Evolutionary conservation across 768 basidiomycete species (phyloP).

Genomic region (Tylopilus balloui): DNA sequence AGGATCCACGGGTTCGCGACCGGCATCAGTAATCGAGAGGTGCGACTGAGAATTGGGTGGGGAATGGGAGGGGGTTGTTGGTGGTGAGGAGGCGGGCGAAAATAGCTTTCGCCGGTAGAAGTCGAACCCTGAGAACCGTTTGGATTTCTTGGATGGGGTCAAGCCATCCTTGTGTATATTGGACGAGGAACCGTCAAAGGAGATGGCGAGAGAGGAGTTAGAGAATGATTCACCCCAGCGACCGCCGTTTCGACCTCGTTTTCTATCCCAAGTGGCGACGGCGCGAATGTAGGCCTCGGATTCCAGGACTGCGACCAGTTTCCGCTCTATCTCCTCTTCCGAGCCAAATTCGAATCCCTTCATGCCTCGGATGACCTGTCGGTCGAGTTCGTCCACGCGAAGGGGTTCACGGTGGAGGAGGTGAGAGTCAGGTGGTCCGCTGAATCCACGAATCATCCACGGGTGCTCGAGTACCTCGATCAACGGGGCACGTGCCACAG

Average conservation of each 20-base stretch:
- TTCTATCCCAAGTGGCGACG: constrained; percentile 75
- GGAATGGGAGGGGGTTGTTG: constrained; percentile 52
- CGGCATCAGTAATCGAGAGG: constrained; percentile 45
- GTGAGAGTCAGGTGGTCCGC: constrained; percentile 75
- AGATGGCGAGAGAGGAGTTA: constrained; percentile 66
- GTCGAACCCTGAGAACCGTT: constrained; percentile 93
- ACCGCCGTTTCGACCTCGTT: constrained; percentile 44
- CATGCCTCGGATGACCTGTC: constrained; percentile 83
- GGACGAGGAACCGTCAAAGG: constrained; percentile 46
- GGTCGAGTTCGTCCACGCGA: constrained; percentile 83
- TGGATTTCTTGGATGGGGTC: constrained; percentile 56
- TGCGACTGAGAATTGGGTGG: constrained; percentile 58
- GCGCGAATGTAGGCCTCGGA: constrained; percentile 74
- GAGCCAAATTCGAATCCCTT: constrained; percentile 95
- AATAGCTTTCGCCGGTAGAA: constrained; percentile 91
- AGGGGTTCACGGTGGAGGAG: constrained; percentile 87
- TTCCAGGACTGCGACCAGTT: constrained; percentile 66
- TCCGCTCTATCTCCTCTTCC: constrained; percentile 78
- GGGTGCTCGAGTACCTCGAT: constrained; percentile 83
- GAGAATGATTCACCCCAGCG: constrained; percentile 55
- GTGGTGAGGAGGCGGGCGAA: constrained; percentile 46
- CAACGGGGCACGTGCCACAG: constrained; percentile 76
- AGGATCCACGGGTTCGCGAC: constrained; percentile 65
- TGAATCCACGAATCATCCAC: constrained; percentile 90
- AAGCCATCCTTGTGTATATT: constrained; percentile 40